Evolutionary conservation across 73 alveolate species (phyloP), one percentile per base, ranked within the genome.

Genomic region (Uronychia setigera): DNA sequence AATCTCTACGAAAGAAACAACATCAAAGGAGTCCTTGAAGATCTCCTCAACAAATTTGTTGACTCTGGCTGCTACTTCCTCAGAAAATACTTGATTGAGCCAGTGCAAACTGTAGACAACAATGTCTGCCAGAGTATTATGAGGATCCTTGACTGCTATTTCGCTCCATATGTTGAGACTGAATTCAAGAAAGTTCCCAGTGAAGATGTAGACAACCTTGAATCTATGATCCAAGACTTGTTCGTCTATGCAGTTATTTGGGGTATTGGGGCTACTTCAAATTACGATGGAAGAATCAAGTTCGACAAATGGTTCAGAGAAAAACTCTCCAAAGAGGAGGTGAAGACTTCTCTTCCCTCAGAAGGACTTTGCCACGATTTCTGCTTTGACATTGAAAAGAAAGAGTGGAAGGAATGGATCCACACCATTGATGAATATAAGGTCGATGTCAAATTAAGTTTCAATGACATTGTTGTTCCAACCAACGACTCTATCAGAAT

Each of bases 401-500:
- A 95, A 78, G 94, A 88, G 80, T 98, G 98, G 98, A 33, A 80
- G 19, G 92, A 93, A 31, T 98, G 99, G 99, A 90, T 88, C 32
- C 92, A 97, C 76, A 96, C 98, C 29, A 84, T 94, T 46, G 92
- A 94, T 30, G 95, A 92, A 82, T 97, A 91, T 87, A 93, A 87
- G 60, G 94, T 97, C 30, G 99, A 98, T 35, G 92, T 89, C 80
- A 97, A 97, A 88, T 83, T 93, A 57, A 93, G 94, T 58, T 98
- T 93, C 87, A 98, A 98, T 58, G 99, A 98, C 90, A 98, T 99
- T 74, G 97, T 97, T 79, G 99, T 99, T 1, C 99, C 99, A 1
- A 98, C 99, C 26, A 97, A 97, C 83, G 99, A 99, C 91, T 98
- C 99, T 76, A 98, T 99, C 78, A 98, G 99, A 76, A 93, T 93